Evolutionary conservation across 2,329 filamentous ascomycete genomes (phyloP).

Genomic region (Leptosphaerulina australis): DNA sequence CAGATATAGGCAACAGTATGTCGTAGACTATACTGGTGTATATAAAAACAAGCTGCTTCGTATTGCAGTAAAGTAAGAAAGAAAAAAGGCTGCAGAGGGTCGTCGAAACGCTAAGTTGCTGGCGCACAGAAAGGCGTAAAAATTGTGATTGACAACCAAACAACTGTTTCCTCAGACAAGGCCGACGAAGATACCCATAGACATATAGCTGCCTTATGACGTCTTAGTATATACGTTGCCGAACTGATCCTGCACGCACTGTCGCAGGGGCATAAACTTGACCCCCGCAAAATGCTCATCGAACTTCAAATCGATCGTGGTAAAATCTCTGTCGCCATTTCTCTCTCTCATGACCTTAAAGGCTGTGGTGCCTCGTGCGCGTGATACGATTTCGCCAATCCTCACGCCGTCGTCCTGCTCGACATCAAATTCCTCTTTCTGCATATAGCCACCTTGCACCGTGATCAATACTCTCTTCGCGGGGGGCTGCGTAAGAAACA

Average conservation of each 20-base stretch:
- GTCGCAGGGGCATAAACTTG: neutral
- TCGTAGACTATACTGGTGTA: too few relatives aligned
- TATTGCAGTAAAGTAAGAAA: too few relatives aligned
- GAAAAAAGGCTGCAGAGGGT: too few relatives aligned
- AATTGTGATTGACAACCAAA: too few relatives aligned
- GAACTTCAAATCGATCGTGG: neutral
- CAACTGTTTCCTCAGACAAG: too few relatives aligned
- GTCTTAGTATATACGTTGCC: too few relatives aligned
- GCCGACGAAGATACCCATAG: too few relatives aligned
- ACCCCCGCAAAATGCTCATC: conserved; percentile 7
- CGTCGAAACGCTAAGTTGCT: too few relatives aligned
- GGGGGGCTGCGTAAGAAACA: conserved; percentile 10
- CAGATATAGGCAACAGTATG: too few relatives aligned
- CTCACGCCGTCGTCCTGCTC: neutral
- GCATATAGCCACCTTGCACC: neutral
- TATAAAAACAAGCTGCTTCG: too few relatives aligned
- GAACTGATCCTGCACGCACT: neutral
- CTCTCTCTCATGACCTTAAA: neutral
- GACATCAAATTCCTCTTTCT: neutral
- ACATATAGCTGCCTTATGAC: too few relatives aligned
- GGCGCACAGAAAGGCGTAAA: too few relatives aligned
- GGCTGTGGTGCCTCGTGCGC: neutral
- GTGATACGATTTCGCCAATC: neutral
- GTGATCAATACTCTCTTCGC: neutral
- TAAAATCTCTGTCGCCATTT: neutral